phyloP scores from a whole-genome alignment of 192 early-diverging fungal genomes.

The Physocladia obscura region DNA sequence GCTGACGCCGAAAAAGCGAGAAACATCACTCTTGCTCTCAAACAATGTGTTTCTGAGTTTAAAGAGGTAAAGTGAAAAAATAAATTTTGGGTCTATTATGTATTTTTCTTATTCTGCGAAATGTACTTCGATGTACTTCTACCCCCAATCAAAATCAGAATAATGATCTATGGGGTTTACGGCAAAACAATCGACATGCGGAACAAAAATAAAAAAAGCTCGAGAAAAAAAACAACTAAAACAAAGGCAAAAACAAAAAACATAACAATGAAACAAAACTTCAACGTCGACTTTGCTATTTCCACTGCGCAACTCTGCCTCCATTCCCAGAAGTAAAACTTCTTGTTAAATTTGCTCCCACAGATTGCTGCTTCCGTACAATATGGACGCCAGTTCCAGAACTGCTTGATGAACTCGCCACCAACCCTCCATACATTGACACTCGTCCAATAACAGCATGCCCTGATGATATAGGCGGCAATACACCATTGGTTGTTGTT shows the following conservation, averaged over 20 bases:
- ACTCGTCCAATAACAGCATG: neutral
- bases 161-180: too few species aligned
- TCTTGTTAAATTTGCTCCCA: conserved; percentile 19
- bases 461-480: conserved; percentile 9
- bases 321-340: conserved; percentile 22
- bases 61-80: neutral
- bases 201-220: neutral
- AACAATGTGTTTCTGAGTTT: neutral
- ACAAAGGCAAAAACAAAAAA: neutral
- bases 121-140: too few species aligned
- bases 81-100: neutral
- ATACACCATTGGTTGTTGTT: neutral
- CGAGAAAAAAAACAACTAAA: neutral
- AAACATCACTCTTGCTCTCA: conserved; percentile 3
- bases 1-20: conserved; percentile 12
- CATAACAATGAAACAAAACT: neutral
- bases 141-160: too few species aligned
- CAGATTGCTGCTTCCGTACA: conserved; percentile 3
- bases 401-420: neutral
- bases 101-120: too few species aligned
- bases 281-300: too few species aligned
- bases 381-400: neutral
- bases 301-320: neutral
- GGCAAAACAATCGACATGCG: too few species aligned
- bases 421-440: conserved; percentile 20